phyloP scores from a whole-genome alignment of 2,329 filamentous ascomycete species.

The Scytalidium lignicola region DNA sequence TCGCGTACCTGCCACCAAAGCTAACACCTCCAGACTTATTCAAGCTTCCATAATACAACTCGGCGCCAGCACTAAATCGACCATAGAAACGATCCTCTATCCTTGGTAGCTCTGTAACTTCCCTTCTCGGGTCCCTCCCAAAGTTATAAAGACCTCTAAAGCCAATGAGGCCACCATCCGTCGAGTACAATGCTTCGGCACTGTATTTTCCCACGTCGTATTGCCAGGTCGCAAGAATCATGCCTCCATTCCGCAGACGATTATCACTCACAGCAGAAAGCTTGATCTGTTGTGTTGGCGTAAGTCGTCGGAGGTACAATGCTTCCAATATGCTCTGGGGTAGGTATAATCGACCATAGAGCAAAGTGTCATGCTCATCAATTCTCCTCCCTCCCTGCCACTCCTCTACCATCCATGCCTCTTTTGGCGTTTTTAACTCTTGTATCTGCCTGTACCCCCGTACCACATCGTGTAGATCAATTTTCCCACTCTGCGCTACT shows the following conservation, averaged over 20 bases:
- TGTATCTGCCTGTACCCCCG: constrained; percentile 77
- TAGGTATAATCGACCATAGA: constrained; percentile 76
- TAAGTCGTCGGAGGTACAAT: constrained; percentile 72
- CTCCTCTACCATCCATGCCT: constrained; percentile 46
- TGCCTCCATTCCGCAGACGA: constrained; percentile 68
- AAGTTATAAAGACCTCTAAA: constrained; percentile 92
- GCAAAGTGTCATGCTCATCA: constrained; percentile 50
- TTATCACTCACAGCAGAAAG: constrained; percentile 73
- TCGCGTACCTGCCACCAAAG: constrained; percentile 83
- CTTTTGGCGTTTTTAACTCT: constrained; percentile 52
- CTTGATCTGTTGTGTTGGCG: constrained; percentile 72
- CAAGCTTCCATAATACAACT: constrained; percentile 90
- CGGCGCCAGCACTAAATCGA: constrained; percentile 83
- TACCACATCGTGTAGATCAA: constrained; percentile 73
- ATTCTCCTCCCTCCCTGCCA: constrained; percentile 46
- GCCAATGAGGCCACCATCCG: constrained; percentile 85
- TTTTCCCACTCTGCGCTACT: constrained; percentile 65
- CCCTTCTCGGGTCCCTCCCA: constrained; percentile 39
- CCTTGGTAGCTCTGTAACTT: constrained; percentile 18
- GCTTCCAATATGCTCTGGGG: constrained; percentile 84
- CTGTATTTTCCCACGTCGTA: constrained; percentile 86
- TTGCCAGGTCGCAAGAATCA: constrained; percentile 66
- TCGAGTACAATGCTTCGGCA: constrained; percentile 85
- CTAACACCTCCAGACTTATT: constrained; percentile 94
- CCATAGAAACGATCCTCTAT: constrained; percentile 62